Conservation (phyloP, 768 basidiomycete genomes). For the Russula sp. region DNA sequence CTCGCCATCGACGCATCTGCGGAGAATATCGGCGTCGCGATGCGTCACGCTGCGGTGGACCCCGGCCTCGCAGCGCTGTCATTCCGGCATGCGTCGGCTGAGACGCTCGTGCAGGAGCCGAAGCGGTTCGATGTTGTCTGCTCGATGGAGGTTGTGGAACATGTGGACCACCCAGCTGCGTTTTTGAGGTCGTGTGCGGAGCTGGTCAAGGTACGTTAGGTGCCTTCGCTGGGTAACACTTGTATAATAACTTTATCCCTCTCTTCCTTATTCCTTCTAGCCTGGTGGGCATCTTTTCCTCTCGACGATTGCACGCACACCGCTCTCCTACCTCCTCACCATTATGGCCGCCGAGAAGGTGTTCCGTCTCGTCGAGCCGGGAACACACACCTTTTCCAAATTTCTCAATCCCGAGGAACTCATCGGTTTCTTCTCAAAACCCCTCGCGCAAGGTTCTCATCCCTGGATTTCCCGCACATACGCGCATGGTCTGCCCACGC, state of each 20-base stretch:
- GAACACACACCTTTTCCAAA: conserved; percentile 90
- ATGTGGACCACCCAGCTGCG: conserved; percentile 84
- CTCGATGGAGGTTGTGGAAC: conserved; percentile 97
- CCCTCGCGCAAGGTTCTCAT: conserved; percentile 28
- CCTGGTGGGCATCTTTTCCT: conserved; percentile 95
- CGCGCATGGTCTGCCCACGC: conserved; percentile 41
- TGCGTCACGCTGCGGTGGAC: conserved; percentile 73
- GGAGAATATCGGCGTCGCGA: conserved; percentile 81
- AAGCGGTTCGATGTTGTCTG: conserved; percentile 86
- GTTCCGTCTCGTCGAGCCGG: conserved; percentile 68
- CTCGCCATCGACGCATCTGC: conserved; percentile 88
- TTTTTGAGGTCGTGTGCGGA: conserved; percentile 79
- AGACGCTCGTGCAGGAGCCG: conserved; percentile 56
- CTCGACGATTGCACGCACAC: conserved; percentile 88
- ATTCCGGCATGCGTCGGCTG: conserved; percentile 71
- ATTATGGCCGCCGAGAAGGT: conserved; percentile 78
- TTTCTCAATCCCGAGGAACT: conserved; percentile 86
- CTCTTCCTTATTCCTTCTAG: conserved; percentile 33
- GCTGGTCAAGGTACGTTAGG: conserved; percentile 70
- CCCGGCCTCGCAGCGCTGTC: conserved; percentile 49
- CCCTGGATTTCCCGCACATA: conserved; percentile 58
- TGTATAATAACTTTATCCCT: neutral
- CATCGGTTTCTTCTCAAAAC: conserved; percentile 67
- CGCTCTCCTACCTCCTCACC: conserved; percentile 61
- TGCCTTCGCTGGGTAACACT: neutral